Evolutionary conservation across 2,329 filamentous ascomycete genomes (phyloP), one percentile per base, ranked within the genome.

Genomic region (Exophiala sideris): DNA sequence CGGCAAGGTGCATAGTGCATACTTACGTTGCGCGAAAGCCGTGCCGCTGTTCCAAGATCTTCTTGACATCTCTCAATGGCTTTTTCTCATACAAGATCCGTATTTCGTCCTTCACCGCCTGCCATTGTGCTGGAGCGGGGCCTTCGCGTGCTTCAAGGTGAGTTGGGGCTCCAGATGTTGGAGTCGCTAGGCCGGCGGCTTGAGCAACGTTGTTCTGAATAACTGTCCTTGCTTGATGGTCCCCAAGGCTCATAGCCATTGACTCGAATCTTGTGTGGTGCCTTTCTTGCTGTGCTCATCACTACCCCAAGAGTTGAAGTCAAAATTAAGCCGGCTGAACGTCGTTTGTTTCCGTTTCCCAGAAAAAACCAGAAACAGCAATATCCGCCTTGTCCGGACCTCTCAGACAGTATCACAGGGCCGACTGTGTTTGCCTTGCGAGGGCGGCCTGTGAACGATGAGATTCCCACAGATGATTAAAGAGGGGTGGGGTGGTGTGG

Each of bases 1-100:
- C 44, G 48, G 53, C 16, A 45, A 16, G 21, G 48, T 48, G 48
- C 44, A 51, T 55, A 18, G 32, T 29, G 24, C 24, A 29, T 6
- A 59, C 62, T 48, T 59, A 64, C 62, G 62, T 64, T 33, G 62
- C 62, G 36, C 54, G 53, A 50, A 64, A 64, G 32, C 59, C 59
- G 51, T 60, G 53, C 20, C 45, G 56, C 21, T 59, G 48, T 40
- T 61, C 58, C 39, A 62, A 47, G 24, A 59, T 61, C 38, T 39
- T 58, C 33, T 47, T 61, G 46, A 62, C 60, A 50, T 59, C 53
- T 50, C 56, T 52, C 48, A 62, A 54, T n/a, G 60, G 60, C 46
- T 56, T 56, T 29, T 59, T 57, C 20, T 61, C 51, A 50, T 62
- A 62, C 39, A 62, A 47, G 3, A 51, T 20, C 40, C 58, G 45